Evolutionary conservation across 805 yeast genomes (phyloP).

Genomic region (Alloascoidea hylecoeti): DNA sequence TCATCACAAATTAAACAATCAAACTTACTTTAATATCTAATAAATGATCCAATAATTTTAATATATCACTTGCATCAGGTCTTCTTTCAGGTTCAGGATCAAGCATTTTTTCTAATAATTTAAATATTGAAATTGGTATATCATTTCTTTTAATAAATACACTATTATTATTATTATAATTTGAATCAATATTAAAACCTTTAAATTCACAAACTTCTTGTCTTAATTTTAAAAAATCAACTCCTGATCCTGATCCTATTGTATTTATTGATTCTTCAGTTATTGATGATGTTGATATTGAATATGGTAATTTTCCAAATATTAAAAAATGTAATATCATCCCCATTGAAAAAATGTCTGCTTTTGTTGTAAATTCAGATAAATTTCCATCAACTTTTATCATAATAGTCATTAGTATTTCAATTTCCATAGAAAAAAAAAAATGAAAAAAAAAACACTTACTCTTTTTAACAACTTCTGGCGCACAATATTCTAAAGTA

Average conservation of each 20-base stretch:
- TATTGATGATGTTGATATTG: not conserved
- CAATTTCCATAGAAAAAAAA: not conserved
- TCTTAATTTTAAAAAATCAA: slow-evolving; percentile 19
- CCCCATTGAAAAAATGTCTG: slow-evolving; percentile 78
- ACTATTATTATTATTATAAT: no score
- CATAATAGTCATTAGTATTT: slow-evolving; percentile 7
- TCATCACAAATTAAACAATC: no score
- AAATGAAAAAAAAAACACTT: slow-evolving; percentile 3
- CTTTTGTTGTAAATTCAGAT: slow-evolving; percentile 48
- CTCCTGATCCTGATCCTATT: slow-evolving; percentile 12
- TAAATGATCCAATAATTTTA: slow-evolving; percentile 13
- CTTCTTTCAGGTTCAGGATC: slow-evolving; percentile 22
- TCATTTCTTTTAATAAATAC: slow-evolving; percentile 11
- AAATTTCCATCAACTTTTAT: slow-evolving; percentile 17
- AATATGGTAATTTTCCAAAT: slow-evolving; percentile 57
- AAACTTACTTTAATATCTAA: not conserved
- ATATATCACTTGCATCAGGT: slow-evolving; percentile 27
- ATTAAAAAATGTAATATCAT: slow-evolving; percentile 68
- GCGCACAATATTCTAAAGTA: slow-evolving; percentile 79
- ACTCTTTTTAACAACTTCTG: slow-evolving; percentile 42
- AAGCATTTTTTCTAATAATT: slow-evolving; percentile 25
- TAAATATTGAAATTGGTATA: slow-evolving; percentile 16
- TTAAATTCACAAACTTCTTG: slow-evolving; percentile 18
- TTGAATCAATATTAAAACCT: slow-evolving; percentile 15
- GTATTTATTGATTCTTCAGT: no score